Evolutionary conservation across 352 stramenopile genomes (phyloP), one percentile per base, ranked within the genome.

Genomic region (Hyaloperonospora arabidopsidis): DNA sequence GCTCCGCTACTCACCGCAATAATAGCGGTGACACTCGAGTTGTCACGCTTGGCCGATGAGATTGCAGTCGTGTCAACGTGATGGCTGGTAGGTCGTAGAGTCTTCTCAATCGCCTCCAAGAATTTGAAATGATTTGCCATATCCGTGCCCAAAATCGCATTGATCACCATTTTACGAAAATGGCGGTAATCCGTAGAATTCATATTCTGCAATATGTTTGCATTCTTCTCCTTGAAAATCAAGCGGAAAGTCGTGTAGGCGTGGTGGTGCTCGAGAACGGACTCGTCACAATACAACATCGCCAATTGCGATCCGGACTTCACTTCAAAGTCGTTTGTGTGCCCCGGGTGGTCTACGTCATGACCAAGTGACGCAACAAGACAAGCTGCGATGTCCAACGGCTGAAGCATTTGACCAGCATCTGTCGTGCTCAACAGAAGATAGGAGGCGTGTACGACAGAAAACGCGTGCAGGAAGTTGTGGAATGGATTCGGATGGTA

Each of bases 401-500:
- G 82, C 22, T 82, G 74, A 38, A 97, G 59, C 67, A 93, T 68
- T 45, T 84, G 70, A 0, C 55, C 45, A 1, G 77, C 82, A 23
- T 81, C 67, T 0, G 69, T 89, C 5, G 81, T 95, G 19, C 72
- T 87, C 14, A 96, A 59, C 43, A 97, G 70, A 19, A 91, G 52
- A 52, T 95, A 96, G 5, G 71, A 67, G 19, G 84, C 71, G 65
- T 96, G 88, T 23, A 95, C 72, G 22, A 95, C 87, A 1, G 83
- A 89, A 50, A 95, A 84, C 13, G 82, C 89, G 60, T 97, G 89
- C 55, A 87, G 44, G 57, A 92, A 96, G 72, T 95, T 96, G 70
- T 96, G 87, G 62, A 96, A 96, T 41, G 88, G 83, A 54, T 93
- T 93, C 35, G 80, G 80, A 59, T 91, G 83, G 61, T 93, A 93